Conservation (phyloP, 257 asterid species). For the Solanum etuberosum region DNA sequence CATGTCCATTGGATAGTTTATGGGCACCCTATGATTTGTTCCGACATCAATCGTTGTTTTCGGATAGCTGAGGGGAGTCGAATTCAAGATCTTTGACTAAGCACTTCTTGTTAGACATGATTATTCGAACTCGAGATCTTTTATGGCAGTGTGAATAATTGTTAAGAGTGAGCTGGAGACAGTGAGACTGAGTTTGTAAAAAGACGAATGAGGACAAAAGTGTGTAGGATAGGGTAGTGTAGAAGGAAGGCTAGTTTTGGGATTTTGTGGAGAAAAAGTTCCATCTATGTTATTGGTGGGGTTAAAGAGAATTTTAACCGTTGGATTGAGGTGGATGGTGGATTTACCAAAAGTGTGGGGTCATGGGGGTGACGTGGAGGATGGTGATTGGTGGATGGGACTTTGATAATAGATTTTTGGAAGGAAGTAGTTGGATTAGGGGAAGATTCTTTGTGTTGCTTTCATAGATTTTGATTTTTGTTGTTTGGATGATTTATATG, state of each 20-base stretch:
- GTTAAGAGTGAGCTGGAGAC: conserved; percentile 22
- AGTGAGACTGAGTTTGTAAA: conserved; percentile 2
- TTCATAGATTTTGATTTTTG: not conserved
- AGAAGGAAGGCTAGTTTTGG: conserved; percentile 12
- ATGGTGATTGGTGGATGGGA: conserved; percentile 1
- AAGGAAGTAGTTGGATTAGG: conserved; percentile 11
- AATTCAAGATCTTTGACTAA: not conserved
- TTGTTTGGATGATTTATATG: not conserved
- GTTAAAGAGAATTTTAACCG: not conserved
- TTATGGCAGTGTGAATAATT: not conserved
- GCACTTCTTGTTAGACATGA: not conserved
- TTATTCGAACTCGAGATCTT: not conserved
- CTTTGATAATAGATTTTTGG: not conserved
- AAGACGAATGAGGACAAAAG: conserved; percentile 19
- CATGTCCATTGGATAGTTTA: conserved; percentile 68
- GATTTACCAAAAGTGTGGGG: not conserved
- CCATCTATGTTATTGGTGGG: not conserved
- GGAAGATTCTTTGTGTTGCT: conserved; percentile 13
- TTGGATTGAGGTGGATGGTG: not conserved
- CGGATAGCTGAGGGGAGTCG: conserved; percentile 22
- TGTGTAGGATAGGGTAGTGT: conserved; percentile 7
- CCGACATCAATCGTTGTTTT: conserved; percentile 37
- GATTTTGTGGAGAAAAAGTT: not conserved
- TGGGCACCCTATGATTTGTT: conserved; percentile 78
- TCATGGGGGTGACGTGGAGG: not conserved